Percentiles rank a stretch among this genome's conserved stretches.
phyloP scores from a whole-genome alignment of 345 rosid genomes.

The Sonneratia caseolaris region DNA sequence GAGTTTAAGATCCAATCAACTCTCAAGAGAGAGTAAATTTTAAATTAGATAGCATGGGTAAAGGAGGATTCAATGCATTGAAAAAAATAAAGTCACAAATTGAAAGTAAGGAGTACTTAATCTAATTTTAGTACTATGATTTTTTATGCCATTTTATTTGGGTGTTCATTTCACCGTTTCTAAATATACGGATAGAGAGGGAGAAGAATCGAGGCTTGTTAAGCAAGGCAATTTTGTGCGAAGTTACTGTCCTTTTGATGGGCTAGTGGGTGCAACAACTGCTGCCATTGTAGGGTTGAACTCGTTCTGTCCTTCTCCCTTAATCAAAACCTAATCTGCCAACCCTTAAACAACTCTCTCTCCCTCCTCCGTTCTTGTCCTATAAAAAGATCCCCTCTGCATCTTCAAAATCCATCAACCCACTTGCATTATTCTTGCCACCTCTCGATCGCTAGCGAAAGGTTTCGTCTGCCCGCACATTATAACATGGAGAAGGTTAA shows the following conservation, averaged over 20 bases:
- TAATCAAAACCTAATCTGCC: slow-evolving; percentile 62
- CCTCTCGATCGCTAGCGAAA: background rate
- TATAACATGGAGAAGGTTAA: background rate
- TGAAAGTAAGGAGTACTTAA: no score
- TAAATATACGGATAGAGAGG: background rate
- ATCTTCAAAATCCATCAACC: background rate
- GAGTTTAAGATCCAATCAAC: no score
- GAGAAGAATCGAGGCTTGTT: slow-evolving; percentile 16
- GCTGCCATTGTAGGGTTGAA: slow-evolving; percentile 17
- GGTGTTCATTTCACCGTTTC: no score
- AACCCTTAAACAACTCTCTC: slow-evolving; percentile 25
- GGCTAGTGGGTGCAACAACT: slow-evolving; percentile 68
- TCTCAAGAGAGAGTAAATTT: no score
- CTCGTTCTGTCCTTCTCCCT: slow-evolving; percentile 12
- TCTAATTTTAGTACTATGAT: no score
- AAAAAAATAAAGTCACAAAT: no score
- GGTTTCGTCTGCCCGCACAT: background rate
- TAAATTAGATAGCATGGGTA: no score
- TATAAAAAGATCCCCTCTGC: slow-evolving; percentile 7
- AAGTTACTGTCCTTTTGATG: slow-evolving; percentile 3
- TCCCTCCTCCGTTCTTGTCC: slow-evolving; percentile 12
- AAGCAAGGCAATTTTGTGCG: slow-evolving; percentile 19
- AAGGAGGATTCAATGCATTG: no score
- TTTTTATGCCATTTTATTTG: no score
- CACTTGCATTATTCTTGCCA: background rate